Percentiles rank a stretch among this genome's conserved stretches.
These are phyloP conservation scores for Eutypella sp. DNA, from an alignment of 2,329 filamentous ascomycete genomes.

Conservation along the genomic window DNA sequence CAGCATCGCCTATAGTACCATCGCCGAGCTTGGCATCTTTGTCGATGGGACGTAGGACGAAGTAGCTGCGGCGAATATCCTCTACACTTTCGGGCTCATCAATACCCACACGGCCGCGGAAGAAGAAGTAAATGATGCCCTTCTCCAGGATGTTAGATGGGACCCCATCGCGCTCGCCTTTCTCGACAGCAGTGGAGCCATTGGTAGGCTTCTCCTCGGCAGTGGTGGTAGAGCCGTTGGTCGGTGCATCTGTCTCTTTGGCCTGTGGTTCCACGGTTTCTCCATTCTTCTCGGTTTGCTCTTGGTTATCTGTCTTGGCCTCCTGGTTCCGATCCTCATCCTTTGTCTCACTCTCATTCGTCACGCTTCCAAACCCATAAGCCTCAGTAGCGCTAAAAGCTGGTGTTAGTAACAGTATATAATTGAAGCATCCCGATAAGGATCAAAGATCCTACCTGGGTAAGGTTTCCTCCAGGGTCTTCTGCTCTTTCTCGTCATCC, in stretches of 20 bases:
- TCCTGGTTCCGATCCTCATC: slow-evolving; percentile 10
- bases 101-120: slow-evolving; percentile 69
- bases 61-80: slow-evolving; percentile 74
- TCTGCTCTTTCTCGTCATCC: slow-evolving; percentile 36
- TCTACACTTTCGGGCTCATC: slow-evolving; percentile 63
- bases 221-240: too few relatives aligned
- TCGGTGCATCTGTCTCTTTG: too few relatives aligned
- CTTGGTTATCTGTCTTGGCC: slow-evolving; percentile 40
- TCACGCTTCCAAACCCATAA: slow-evolving; percentile 13
- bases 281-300: slow-evolving; percentile 34
- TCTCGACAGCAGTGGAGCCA: slow-evolving; percentile 22
- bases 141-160: slow-evolving; percentile 69
- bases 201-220: slow-evolving; percentile 15
- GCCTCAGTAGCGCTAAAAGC: slow-evolving; percentile 16
- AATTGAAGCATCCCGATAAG: background rate
- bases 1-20: slow-evolving; percentile 41
- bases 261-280: slow-evolving; percentile 21
- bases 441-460: slow-evolving; percentile 18
- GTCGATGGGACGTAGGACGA: slow-evolving; percentile 71
- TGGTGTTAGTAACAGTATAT: slow-evolving; percentile 7
- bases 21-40: slow-evolving; percentile 61
- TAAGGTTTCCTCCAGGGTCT: slow-evolving; percentile 48
- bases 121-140: slow-evolving; percentile 88
- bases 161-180: slow-evolving; percentile 29
- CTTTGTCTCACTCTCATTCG: background rate